Percentiles rank a stretch among this genome's conserved stretches.
Evolutionary conservation across 2,329 filamentous ascomycete species (phyloP).

Genomic region (Penicillium sp.): DNA sequence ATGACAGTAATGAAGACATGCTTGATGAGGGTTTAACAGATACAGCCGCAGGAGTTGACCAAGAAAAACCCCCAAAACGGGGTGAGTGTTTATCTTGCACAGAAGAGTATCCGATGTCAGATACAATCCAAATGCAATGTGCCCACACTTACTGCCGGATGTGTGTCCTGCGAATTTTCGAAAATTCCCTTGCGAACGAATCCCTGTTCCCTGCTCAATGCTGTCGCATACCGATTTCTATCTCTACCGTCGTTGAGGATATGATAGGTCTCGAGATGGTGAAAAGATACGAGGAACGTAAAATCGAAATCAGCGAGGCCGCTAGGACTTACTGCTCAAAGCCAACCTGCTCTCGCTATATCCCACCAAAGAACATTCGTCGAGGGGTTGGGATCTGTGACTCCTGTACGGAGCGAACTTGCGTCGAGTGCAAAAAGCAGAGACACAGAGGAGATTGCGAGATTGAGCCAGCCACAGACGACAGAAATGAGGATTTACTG

Average conservation of each 20-base stretch:
- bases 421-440: not conserved
- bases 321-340: not conserved
- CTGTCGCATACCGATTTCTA: not conserved
- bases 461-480: not conserved
- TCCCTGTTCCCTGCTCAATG: not conserved
- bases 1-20: not conserved
- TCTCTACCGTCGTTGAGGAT: not conserved
- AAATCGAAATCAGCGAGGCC: not conserved
- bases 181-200: not conserved
- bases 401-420: not conserved
- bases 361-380: not conserved
- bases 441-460: not conserved
- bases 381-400: not conserved
- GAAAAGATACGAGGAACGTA: not conserved
- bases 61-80: not conserved
- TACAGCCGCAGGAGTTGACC: not conserved
- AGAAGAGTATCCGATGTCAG: not conserved
- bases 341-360: not conserved
- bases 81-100: not conserved
- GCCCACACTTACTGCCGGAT: not conserved
- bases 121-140: not conserved
- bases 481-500: not conserved
- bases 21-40: not conserved
- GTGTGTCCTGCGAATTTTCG: not conserved
- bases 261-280: not conserved